Evolutionary conservation across 495 filamentous ascomycete genomes (phyloP).

Genomic region (Aspergillus biplanus): DNA sequence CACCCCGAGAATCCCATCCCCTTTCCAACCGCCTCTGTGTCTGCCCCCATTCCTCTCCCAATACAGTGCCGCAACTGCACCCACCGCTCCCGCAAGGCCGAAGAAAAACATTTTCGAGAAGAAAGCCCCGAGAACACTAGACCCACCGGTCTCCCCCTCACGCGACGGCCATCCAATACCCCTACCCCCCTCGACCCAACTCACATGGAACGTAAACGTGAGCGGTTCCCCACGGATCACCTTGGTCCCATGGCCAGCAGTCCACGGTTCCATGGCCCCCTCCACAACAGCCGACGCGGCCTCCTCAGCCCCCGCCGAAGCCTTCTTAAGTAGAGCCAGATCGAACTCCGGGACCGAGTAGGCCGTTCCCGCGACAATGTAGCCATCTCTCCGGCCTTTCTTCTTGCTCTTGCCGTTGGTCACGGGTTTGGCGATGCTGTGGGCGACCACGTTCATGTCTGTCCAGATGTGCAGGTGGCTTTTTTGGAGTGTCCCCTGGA

Average conservation of each 20-base stretch:
- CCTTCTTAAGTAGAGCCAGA: slow-evolving; percentile 18
- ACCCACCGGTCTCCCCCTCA: slow-evolving; percentile 45
- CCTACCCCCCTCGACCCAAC: slow-evolving; percentile 79
- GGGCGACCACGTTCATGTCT: slow-evolving; percentile 82
- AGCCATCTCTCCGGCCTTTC: slow-evolving; percentile 38
- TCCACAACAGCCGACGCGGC: slow-evolving; percentile 40
- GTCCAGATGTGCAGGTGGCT: slow-evolving; percentile 91
- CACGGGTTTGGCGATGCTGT: slow-evolving; percentile 58
- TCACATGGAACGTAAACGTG: slow-evolving; percentile 76
- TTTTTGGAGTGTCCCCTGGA: slow-evolving; percentile 85
- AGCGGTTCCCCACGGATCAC: slow-evolving; percentile 88
- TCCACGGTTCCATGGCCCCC: slow-evolving; percentile 50
- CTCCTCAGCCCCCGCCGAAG: slow-evolving; percentile 26
- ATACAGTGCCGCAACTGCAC: slow-evolving; percentile 49
- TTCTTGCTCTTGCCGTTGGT: slow-evolving; percentile 29
- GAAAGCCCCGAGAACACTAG: slow-evolving; percentile 23
- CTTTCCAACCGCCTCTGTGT: slow-evolving; percentile 40
- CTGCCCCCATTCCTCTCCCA: slow-evolving; percentile 47
- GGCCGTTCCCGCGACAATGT: slow-evolving; percentile 81
- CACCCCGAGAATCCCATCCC: slow-evolving; percentile 50
- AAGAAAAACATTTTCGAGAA: slow-evolving; percentile 47
- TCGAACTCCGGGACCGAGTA: slow-evolving; percentile 80
- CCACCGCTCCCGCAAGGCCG: slow-evolving; percentile 47
- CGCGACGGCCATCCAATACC: slow-evolving; percentile 47
- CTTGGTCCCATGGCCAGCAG: slow-evolving; percentile 53